phyloP scores from a whole-genome alignment of 768 basidiomycete species.

The Tricholoma bakamatsutake region DNA sequence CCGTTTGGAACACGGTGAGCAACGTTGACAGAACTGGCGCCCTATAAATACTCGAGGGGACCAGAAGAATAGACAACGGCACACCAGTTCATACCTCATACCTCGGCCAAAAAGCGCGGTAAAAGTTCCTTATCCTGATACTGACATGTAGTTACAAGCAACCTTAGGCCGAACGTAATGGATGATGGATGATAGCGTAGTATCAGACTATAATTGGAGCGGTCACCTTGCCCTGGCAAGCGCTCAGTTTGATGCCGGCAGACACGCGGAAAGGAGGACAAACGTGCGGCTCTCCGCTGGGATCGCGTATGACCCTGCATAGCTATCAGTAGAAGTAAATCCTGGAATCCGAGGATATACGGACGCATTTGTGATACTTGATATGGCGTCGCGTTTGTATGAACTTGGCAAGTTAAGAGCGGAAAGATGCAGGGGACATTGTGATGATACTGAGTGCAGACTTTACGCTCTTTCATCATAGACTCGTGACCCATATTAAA shows the following conservation, averaged over 20 bases:
- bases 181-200: background rate
- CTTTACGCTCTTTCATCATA: too few species aligned
- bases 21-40: background rate
- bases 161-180: background rate
- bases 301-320: background rate
- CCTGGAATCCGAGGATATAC: background rate
- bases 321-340: background rate
- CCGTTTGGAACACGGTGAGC: background rate
- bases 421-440: too few species aligned
- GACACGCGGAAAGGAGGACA: constrained; percentile 27
- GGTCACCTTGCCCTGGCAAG: constrained; percentile 29
- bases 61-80: background rate
- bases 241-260: constrained; percentile 26
- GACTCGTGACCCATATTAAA: too few species aligned
- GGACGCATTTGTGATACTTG: too few species aligned
- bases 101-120: constrained; percentile 28
- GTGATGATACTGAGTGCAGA: too few species aligned
- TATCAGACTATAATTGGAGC: constrained; percentile 21
- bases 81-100: constrained; percentile 19
- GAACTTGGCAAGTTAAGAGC: background rate
- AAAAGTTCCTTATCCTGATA: constrained; percentile 26
- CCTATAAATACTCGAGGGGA: background rate
- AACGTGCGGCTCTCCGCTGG: constrained; percentile 19
- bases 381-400: too few species aligned
- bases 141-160: background rate